Base-by-base conservation (phyloP, 768 basidiomycete species). In the Amylocystis lapponica region DNA sequence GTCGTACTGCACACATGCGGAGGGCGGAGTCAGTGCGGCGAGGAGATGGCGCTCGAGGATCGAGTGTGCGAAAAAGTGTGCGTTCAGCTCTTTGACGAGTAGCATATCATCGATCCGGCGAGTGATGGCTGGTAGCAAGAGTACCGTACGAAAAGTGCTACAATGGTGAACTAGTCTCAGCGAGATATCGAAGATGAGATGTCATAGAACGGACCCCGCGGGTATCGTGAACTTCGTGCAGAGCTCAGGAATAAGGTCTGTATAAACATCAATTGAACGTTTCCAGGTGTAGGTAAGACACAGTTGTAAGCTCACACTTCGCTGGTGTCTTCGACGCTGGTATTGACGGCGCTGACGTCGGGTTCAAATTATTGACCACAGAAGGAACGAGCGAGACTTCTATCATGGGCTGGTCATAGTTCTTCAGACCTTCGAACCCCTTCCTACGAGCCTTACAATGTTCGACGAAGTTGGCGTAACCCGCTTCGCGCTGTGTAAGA, bases 171-270 rank as follows among this genome's bases (percentile, higher is more conserved):
- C 16, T 6, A 27, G 27, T 16, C 30, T 38, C 12, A 38, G 23
- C 9, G 26, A 6, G 4, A 2, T n/a, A 5, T 5, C 11, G 13
- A 33, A 26, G 5, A 21, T 17, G 23, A 22, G 11, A 32, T n/a
- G 23, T n/a, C 39, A 36, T 29, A n/a, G 17, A 16, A 56, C 59
- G 51, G 50, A 84, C 88, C 81, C 86, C 20, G 83, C 83, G 27
- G 86, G 79, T 46, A 89, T 67, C 9, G 80, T 82, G 55, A 76
- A 80, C 54, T 78, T 84, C 32, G 72, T 73, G 55, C 82, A 86
- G 13, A 90, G 66, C 59, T 91, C 89, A n/a, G 89, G 89, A 53
- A 91, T 87, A 30, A 91, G 68, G 59, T 85, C 88, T 91, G 56
- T 8, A 42, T 48, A 32, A 51, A 39, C 45, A 44, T 45, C 27